Evolutionary conservation across 2,329 filamentous ascomycete genomes (phyloP), one percentile per base, ranked within the genome.

Genomic region (Trichoderma asperellum): DNA sequence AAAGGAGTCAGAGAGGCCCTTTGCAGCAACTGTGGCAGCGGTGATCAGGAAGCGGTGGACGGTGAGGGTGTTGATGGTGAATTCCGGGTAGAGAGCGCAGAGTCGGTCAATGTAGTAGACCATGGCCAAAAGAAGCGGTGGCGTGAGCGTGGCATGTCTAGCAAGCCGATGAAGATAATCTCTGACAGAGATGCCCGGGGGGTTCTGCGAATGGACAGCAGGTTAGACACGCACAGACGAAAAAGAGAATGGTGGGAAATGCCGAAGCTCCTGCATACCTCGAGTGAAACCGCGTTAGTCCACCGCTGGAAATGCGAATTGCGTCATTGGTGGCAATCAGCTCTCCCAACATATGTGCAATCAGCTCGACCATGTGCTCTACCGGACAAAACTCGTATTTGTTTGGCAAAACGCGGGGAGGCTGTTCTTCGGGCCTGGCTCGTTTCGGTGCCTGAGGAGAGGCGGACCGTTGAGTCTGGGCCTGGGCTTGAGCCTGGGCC

Each of bases 21-120:
- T 99, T 68, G 94, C 93, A 7, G 95, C 96, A 5, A 99, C 96
- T 0, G 96, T 97, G 11, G 94, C 95, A 24, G 94, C 94, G 1
- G 95, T 96, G 73, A 99, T 99, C 11, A 99, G 87, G 77, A 98
- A 99, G 10, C 96, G 94, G 82, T 99, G 96, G 3, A 99, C 95
- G 0, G 96, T 99, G 24, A 99, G 85, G 58, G 93, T 97, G 78
- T 94, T 97, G 74, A 99, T 96, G 34, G 94, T 97, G 79, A 99
- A 99, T 58, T 95, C 92, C 3, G 93, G 92, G 78, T 97, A 99
- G 70, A 97, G 85, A 12, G 92, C 91, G 80, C 95, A 99, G 27
- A 99, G 86, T 37, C 94, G 91, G 81, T 99, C 96, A 76, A 99
- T 98, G 77, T 98, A 99, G 78, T 96, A 99, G 69, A 99, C 96